phyloP scores from a whole-genome alignment of 257 asterid genomes.

The Solanum gandarillasii region DNA sequence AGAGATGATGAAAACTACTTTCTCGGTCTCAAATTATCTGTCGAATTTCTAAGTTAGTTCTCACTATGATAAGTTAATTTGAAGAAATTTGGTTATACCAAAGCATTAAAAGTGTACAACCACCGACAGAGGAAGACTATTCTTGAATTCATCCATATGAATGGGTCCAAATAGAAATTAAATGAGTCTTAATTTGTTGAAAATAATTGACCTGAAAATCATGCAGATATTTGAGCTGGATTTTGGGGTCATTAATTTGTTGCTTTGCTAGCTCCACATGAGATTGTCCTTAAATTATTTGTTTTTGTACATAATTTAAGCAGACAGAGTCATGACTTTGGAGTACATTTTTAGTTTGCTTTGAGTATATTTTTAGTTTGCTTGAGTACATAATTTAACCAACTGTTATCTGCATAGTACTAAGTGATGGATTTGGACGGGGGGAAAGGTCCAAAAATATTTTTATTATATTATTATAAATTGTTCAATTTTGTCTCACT shows the following conservation, averaged over 20 bases:
- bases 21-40: neutral
- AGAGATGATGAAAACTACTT: neutral
- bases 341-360: neutral
- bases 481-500: neutral
- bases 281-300: neutral
- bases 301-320: neutral
- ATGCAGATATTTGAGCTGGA: neutral
- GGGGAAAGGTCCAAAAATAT: neutral
- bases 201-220: neutral
- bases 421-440: neutral
- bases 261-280: neutral
- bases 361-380: neutral
- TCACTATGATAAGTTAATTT: neutral
- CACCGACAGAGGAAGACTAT: neutral
- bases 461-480: neutral
- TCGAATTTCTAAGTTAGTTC: neutral
- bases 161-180: neutral
- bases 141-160: neutral
- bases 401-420: neutral
- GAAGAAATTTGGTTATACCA: neutral
- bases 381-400: neutral
- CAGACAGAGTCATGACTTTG: neutral
- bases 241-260: neutral
- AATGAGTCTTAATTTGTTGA: neutral
- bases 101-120: neutral